Evolutionary conservation across 78 protist genomes (phyloP), one percentile per base, ranked within the genome.

Genomic region (Cavenderia fasciculata): DNA sequence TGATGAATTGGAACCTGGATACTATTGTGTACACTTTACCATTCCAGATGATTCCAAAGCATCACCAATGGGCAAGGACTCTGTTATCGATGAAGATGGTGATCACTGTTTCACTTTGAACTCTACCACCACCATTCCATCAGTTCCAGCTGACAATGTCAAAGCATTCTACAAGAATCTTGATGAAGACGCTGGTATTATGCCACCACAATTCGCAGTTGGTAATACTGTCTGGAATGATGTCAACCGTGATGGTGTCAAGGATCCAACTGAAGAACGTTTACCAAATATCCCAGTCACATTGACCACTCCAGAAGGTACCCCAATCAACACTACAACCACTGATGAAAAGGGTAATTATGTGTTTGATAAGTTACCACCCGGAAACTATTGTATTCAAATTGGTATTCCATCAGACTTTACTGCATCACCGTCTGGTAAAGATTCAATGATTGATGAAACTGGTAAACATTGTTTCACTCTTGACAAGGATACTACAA

Each of bases 401-500:
- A 54, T 54, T 23, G 8, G 31, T 4, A 69, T 57, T 4, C 87
- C 73, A 78, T 12, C 1, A 5, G 44, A 44, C 8, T 8, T 19
- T 14, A 34, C n/a, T 34, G 31, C 36, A 49, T 38, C 11, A 46
- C 43, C 18, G 25, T 0, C 19, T 23, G 23, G 72, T 16, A 29
- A 38, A 34, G 23, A 16, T 25, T 36, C 27, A 3, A 57, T 57
- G 63, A 57, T 57, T 25, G 34, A 56, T 31, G 46, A 63, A 44
- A 63, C 74, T 25, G 25, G 4, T 23, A 74, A 74, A 59, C n/a
- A 54, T 25, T 74, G 85, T 74, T 74, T 74, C 70, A 59, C 38
- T 29, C 8, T 74, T 0, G 31, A 21, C n/a, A 6, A 11, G 21
- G 10, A 44, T 10, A 44, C 6, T 44, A 6, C 49, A 44, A 44